Base-by-base conservation (phyloP, 768 basidiomycete species). In the Tylopilus intermedius region DNA sequence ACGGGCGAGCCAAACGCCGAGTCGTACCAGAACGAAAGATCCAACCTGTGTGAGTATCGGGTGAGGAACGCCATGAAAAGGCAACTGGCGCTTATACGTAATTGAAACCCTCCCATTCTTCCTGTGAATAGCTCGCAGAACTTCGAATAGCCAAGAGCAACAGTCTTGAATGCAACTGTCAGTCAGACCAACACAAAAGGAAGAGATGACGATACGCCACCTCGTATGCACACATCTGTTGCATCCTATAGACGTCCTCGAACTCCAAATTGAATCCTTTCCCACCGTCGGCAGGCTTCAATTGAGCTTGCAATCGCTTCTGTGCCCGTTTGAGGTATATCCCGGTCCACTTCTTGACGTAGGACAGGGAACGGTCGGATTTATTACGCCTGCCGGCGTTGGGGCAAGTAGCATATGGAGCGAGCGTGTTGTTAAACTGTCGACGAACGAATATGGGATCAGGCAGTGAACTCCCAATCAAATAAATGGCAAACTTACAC, bases 71-170 rank as follows among this genome's bases (percentile, higher is more conserved):
- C 9, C 5, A 15, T 39, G 21, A 38, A 27, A 4, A 24, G 41
- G 27, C 21, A 13, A 39, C 24, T 11, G 41, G 11, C 2, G 72
- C 86, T 50, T 58, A 90, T 81, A 86, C 77, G 56, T 96, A 95
- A 66, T 90, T 80, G 66, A 93, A 95, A 0, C 91, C 91, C 64
- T 89, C 85, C 94, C 93, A 97, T 69, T 96, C 94, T 41, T 90
- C 83, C 61, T 0, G 90, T 92, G 69, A 97, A 97, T 3, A 96
- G 73, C 50, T 84, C 83, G 58, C 93, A 97, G 71, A 94, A 97
- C 57, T 84, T 86, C 14, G 90, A 93, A 64, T 91, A 94, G 8
- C 91, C 93, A 10, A 95, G 76, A 0, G 91, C 88, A 42, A 95
- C 94, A 15, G 94, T 93, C 88, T 90, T 49, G 11, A 33, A 18